phyloP scores from a whole-genome alignment of 2,329 filamentous ascomycete species.

The Verticillium nubilum region DNA sequence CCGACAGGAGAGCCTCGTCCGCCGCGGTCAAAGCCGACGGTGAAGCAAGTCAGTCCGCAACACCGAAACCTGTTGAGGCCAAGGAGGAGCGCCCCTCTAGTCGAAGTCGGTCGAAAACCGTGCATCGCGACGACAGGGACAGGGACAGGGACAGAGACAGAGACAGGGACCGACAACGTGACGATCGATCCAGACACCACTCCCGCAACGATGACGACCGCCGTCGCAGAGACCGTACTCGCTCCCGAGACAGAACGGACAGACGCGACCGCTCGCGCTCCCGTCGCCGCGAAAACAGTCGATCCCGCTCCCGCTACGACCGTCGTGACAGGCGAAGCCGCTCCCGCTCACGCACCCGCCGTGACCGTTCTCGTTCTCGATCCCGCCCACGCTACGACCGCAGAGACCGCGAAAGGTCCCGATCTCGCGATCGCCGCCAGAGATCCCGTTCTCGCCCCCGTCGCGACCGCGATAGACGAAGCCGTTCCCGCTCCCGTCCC shows the following conservation, averaged over 20 bases:
- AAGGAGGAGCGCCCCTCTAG: constrained; percentile 10
- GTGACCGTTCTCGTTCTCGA: constrained; percentile 25
- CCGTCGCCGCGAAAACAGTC: constrained; percentile 10
- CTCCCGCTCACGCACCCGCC: constrained; percentile 25
- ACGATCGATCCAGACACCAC: constrained; percentile 26
- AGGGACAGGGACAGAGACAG: constrained; percentile 15
- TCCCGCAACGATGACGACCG: constrained; percentile 26
- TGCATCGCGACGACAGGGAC: constrained; percentile 5
- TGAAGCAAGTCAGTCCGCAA: constrained; percentile 19
- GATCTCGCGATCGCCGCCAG: constrained; percentile 17
- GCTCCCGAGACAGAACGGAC: constrained; percentile 21
- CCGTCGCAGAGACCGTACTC: constrained; percentile 26
- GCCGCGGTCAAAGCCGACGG: constrained; percentile 23
- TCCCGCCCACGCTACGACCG: constrained; percentile 20
- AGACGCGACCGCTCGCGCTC: constrained; percentile 35
- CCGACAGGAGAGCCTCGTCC: constrained; percentile 34
- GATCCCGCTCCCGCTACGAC: neutral
- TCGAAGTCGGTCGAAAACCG: constrained; percentile 15
- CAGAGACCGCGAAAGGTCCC: constrained; percentile 30
- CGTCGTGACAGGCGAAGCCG: constrained; percentile 23
- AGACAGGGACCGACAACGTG: constrained; percentile 22
- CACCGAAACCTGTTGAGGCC: constrained; percentile 4
- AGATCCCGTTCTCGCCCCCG: constrained; percentile 30
- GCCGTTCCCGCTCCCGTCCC: constrained; percentile 22
- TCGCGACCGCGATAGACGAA: constrained; percentile 26